Evolutionary conservation across 352 stramenopile genomes (phyloP).

Genomic region (Aphanomyces stellatus): DNA sequence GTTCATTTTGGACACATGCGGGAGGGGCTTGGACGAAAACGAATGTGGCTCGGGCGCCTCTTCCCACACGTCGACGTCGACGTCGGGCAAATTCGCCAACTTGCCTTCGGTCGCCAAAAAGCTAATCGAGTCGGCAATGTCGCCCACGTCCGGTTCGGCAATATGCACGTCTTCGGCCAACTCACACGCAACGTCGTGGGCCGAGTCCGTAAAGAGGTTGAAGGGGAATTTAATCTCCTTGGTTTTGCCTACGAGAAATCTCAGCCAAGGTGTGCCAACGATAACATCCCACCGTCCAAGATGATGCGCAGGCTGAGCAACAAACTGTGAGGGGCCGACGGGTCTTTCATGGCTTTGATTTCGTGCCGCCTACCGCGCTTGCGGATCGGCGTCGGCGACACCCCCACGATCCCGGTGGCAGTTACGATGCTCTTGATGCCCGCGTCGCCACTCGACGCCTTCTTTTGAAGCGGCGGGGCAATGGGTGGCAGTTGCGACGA

Average conservation of each 20-base stretch:
- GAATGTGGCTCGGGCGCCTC: constrained; percentile 76
- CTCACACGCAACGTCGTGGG: constrained; percentile 92
- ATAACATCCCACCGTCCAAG: constrained; percentile 35
- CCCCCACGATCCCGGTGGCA: background rate
- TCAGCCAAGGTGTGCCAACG: constrained; percentile 20
- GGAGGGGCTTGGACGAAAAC: constrained; percentile 67
- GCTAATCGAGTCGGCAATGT: constrained; percentile 92
- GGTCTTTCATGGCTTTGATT: constrained; percentile 73
- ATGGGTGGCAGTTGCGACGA: background rate
- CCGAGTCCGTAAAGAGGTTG: constrained; percentile 91
- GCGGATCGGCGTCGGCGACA: constrained; percentile 9
- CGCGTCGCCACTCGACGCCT: background rate
- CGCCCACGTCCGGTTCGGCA: constrained; percentile 84
- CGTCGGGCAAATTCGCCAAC: constrained; percentile 71
- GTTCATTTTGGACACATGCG: constrained; percentile 73
- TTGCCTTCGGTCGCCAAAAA: constrained; percentile 80
- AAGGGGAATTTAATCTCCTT: constrained; percentile 96
- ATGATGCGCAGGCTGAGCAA: constrained; percentile 85
- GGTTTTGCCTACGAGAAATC: constrained; percentile 70
- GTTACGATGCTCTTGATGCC: background rate
- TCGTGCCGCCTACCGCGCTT: constrained; percentile 73
- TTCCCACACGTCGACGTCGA: constrained; percentile 78
- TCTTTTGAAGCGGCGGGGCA: background rate
- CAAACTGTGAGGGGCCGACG: constrained; percentile 73
- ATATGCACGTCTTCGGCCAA: constrained; percentile 92